Conservation (phyloP, 768 basidiomycete species). For the Udeniomyces megalosporus region DNA sequence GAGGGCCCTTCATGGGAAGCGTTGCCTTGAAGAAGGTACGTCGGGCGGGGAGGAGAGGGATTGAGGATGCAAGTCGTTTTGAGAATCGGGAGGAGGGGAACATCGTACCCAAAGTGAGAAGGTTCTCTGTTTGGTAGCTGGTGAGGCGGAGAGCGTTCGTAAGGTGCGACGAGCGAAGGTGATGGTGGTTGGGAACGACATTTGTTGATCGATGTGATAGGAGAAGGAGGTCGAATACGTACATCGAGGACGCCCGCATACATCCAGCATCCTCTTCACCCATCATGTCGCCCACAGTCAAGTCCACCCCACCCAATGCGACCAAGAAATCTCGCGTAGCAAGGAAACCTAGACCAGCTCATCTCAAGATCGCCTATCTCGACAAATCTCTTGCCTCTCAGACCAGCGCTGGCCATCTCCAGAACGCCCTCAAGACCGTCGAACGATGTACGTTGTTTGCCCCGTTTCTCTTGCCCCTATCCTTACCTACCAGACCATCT, state of each 20-base stretch:
- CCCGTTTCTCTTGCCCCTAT: background rate
- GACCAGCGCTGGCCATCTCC: constrained; percentile 74
- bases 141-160: background rate
- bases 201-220: background rate
- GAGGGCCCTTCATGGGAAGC: background rate
- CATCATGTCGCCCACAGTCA: background rate
- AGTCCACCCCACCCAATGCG: background rate
- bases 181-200: background rate
- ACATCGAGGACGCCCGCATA: background rate
- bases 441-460: constrained; percentile 50
- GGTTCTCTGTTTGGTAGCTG: background rate
- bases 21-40: background rate
- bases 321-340: background rate
- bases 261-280: background rate
- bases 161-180: background rate
- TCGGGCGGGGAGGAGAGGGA: background rate
- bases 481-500: background rate
- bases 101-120: constrained; percentile 10
- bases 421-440: constrained; percentile 76
- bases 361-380: constrained; percentile 24
- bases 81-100: background rate
- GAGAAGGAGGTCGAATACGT: background rate
- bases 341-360: constrained; percentile 20
- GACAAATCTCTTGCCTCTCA: constrained; percentile 52
- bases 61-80: background rate